Evolutionary conservation across 352 stramenopile species (phyloP).

Genomic region (Phytophthora colocasiae): DNA sequence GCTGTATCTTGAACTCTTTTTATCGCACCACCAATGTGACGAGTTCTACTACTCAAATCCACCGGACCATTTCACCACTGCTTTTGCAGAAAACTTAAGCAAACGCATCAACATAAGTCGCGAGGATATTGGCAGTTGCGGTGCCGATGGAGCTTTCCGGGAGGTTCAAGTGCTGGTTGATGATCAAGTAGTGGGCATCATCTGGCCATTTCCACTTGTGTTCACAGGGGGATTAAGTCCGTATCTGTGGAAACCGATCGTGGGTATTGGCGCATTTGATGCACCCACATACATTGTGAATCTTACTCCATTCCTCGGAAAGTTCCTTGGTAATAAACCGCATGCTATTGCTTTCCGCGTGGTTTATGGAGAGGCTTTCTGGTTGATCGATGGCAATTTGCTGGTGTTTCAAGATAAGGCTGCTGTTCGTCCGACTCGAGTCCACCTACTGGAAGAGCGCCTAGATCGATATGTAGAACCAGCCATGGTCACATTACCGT

Average conservation of each 20-base stretch:
- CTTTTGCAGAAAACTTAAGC: constrained; percentile 28
- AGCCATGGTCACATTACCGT: constrained; percentile 7
- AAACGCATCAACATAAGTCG: constrained; percentile 37
- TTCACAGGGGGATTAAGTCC: constrained; percentile 81
- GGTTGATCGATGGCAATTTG: constrained; percentile 72
- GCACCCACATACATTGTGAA: constrained; percentile 81
- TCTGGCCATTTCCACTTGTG: constrained; percentile 80
- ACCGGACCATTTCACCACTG: constrained; percentile 26
- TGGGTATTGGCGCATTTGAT: constrained; percentile 73
- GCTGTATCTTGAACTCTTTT: constrained; percentile 72
- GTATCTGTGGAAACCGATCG: constrained; percentile 81
- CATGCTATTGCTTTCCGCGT: constrained; percentile 73
- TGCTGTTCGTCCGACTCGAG: constrained; percentile 47
- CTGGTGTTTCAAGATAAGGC: constrained; percentile 58
- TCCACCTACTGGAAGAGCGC: constrained; percentile 43
- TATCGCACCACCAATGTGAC: constrained; percentile 80
- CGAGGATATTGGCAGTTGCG: constrained; percentile 13
- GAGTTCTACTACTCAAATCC: constrained; percentile 83
- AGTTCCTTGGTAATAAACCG: constrained; percentile 53
- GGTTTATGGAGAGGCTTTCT: constrained; percentile 73
- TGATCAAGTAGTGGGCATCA: constrained; percentile 60
- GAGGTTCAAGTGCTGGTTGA: constrained; percentile 80
- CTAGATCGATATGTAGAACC: constrained; percentile 31
- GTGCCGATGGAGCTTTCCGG: constrained; percentile 55
- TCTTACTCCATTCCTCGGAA: constrained; percentile 72